These are phyloP conservation scores for Closterium sp. DNA, from an alignment of 139 green algal genomes.

Conservation along the genomic window DNA sequence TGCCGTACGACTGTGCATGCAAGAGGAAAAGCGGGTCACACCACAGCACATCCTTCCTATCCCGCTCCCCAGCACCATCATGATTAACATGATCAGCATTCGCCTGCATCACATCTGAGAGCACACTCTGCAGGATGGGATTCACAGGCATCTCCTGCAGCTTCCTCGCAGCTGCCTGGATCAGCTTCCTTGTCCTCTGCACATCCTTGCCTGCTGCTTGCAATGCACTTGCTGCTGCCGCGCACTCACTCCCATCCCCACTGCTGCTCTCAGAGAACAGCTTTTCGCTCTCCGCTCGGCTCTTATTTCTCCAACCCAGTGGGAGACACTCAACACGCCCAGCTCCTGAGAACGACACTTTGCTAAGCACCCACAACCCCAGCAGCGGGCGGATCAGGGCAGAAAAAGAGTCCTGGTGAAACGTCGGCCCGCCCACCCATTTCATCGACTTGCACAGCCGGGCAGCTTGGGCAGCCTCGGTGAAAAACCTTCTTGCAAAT, in stretches of 20 bases:
- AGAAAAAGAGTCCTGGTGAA: slow-evolving; percentile 40
- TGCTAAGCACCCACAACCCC: slow-evolving; percentile 20
- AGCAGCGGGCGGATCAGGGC: slow-evolving; percentile 28
- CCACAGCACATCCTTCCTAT: neutral
- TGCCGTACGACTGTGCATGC: neutral
- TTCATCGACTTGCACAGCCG: neutral
- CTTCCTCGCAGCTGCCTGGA: neutral
- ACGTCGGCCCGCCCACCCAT: slow-evolving; percentile 47
- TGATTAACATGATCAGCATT: neutral
- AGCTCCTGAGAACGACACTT: neutral
- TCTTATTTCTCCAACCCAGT: neutral
- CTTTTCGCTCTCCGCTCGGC: neutral
- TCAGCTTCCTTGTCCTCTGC: neutral
- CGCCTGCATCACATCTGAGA: neutral
- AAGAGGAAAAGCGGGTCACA: neutral
- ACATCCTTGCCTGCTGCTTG: neutral
- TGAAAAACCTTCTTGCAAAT: slow-evolving; percentile 18
- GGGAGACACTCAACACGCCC: neutral
- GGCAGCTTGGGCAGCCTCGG: neutral
- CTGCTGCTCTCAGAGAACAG: neutral
- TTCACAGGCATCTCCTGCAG: slow-evolving; percentile 12
- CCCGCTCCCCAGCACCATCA: neutral
- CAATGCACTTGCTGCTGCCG: neutral
- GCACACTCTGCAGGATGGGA: neutral
- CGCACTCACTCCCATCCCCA: neutral